Conservation (phyloP, 78 protist genomes). For the Isochrysis galbana region DNA sequence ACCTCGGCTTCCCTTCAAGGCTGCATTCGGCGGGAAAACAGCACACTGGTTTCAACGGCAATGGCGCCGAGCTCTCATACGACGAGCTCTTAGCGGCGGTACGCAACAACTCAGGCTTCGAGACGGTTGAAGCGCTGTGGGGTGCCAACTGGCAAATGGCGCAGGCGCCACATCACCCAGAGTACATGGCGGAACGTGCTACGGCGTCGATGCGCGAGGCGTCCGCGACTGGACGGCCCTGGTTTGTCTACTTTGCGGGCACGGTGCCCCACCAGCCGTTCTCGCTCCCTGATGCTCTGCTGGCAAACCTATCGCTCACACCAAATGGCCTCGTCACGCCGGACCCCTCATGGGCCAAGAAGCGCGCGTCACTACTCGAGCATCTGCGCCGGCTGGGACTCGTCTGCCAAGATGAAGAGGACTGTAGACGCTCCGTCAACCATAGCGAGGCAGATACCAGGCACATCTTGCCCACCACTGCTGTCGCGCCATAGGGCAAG, state of each 20-base stretch:
- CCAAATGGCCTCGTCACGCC: neutral
- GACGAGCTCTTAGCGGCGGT: neutral
- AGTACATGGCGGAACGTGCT: constrained; percentile 5
- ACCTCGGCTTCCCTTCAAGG: neutral
- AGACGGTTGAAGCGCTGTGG: neutral
- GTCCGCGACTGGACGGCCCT: too few species aligned
- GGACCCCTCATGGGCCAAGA: too few species aligned
- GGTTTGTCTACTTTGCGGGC: neutral
- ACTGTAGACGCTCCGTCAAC: too few species aligned
- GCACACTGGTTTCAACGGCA: neutral
- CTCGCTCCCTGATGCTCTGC: neutral
- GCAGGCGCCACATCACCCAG: neutral
- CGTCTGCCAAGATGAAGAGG: too few species aligned
- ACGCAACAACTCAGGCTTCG: neutral
- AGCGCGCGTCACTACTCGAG: too few species aligned
- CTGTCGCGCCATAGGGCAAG: too few species aligned
- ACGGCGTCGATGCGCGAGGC: neutral
- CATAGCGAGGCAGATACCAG: too few species aligned
- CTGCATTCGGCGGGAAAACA: neutral
- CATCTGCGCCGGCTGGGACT: too few species aligned
- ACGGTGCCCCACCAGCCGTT: constrained; percentile 19
- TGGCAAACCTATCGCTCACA: neutral
- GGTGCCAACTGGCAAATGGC: constrained; percentile 10
- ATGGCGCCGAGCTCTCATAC: neutral
- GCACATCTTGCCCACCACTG: too few species aligned